phyloP scores from a whole-genome alignment of 2,329 filamentous ascomycete species.

The Diplodia mutila region DNA sequence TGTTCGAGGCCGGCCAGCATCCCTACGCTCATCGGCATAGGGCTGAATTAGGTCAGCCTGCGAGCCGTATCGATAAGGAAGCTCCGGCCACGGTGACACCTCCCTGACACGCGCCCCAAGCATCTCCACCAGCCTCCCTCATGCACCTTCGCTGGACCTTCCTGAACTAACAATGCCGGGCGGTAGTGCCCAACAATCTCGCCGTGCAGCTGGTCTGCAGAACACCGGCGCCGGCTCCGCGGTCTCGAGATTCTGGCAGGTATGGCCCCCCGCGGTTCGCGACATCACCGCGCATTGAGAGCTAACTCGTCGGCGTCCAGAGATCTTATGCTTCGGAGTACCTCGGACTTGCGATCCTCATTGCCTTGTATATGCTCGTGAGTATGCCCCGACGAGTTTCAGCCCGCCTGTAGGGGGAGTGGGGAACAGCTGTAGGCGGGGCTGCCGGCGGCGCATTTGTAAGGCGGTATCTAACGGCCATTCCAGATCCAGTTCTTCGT shows the following conservation, averaged over 20 bases:
- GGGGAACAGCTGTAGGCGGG: constrained; percentile 25
- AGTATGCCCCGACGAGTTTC: constrained; percentile 35
- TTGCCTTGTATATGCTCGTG: constrained; percentile 68
- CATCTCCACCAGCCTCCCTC: neutral
- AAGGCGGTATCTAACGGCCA: constrained; percentile 16
- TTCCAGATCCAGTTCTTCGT: constrained; percentile 67
- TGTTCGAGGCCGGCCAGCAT: neutral
- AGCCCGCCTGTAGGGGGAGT: neutral
- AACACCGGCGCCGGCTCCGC: constrained; percentile 19
- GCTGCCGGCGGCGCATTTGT: too few relatives aligned
- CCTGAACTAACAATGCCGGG: constrained; percentile 17
- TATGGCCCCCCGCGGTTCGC: neutral
- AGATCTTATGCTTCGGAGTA: constrained; percentile 89
- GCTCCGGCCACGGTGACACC: constrained; percentile 15
- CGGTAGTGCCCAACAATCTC: constrained; percentile 12
- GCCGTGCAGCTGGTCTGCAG: constrained; percentile 22
- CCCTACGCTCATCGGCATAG: constrained; percentile 6
- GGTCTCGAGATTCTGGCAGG: constrained; percentile 25
- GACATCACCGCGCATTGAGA: neutral
- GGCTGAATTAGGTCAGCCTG: constrained; percentile 19
- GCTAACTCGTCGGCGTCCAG: constrained; percentile 45
- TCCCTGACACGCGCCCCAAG: neutral
- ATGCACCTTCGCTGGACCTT: neutral
- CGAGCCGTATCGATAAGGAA: constrained; percentile 1
- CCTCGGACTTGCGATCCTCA: constrained; percentile 72